Conservation (phyloP, 2,329 filamentous ascomycete species). For the Berkeleyomyces rouxiae region DNA sequence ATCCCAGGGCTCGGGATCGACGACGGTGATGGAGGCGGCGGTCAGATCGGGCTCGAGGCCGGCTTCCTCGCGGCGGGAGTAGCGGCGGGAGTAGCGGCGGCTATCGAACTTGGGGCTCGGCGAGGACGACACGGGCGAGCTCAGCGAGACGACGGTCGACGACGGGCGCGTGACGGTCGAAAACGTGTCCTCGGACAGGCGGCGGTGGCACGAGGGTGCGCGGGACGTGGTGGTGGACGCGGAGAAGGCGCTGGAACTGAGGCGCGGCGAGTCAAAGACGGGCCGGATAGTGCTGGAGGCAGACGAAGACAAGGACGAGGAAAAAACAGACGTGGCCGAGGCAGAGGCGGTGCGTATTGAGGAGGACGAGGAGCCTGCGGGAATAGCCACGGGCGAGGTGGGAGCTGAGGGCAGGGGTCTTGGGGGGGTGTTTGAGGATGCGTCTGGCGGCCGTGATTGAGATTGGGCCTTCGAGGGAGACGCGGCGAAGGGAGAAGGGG, state of each 20-base stretch:
- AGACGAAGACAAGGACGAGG: conserved; percentile 11
- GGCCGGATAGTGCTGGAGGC: conserved; percentile 12
- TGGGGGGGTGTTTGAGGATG: conserved; percentile 8
- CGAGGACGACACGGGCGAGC: conserved; percentile 9
- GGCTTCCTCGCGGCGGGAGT: background rate
- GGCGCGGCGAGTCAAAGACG: conserved; percentile 10
- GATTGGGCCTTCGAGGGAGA: conserved; percentile 3
- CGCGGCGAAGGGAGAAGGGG: conserved; percentile 15
- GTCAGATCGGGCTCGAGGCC: background rate
- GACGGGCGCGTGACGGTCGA: conserved; percentile 4
- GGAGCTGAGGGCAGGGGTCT: conserved; percentile 9
- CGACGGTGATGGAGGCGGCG: conserved; percentile 14
- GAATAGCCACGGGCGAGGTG: conserved; percentile 7
- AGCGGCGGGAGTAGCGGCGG: background rate
- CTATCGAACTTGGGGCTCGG: background rate
- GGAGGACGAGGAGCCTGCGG: background rate
- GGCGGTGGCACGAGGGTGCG: conserved; percentile 8
- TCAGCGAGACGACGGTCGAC: background rate
- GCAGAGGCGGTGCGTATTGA: conserved; percentile 11
- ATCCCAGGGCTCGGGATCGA: conserved; percentile 29
- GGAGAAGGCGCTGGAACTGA: conserved; percentile 12
- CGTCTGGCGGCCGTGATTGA: conserved; percentile 2
- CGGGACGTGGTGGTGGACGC: conserved; percentile 7
- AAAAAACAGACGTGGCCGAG: conserved; percentile 11
- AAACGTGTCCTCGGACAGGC: conserved; percentile 7